Base-by-base conservation (phyloP, 768 basidiomycete genomes). In the Pleurotus platypus region DNA sequence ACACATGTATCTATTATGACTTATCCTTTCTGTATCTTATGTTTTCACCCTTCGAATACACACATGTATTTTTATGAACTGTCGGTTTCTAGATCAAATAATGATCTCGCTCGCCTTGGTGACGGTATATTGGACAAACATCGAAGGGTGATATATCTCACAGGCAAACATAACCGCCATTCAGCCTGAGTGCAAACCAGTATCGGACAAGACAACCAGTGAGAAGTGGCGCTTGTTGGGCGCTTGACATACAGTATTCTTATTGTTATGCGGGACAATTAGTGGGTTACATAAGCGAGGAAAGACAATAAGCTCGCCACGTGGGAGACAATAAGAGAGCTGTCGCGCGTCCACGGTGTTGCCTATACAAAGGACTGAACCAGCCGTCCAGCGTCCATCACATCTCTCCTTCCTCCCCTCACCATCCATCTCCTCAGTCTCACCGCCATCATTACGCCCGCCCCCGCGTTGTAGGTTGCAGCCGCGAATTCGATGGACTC, bases 41-140 rank as follows among this genome's bases (percentile, higher is more conserved):
- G 22, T 12, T 40, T 22, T 54, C 39, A 38, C 12, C 37, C 39
- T 48, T 48, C 46, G n/a, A 20, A 54, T 40, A 54, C 37, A 11
- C 24, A 13, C 39, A 24, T 54, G 51, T 54, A 54, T 54, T 54
- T 54, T 54, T 54, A 54, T 54, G 51, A n/a, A 54, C 30, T 35
- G 2, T 35, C 4, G 9, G 30, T 8, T 35, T 35, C 30, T 9
- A 35, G 3, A 11, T 35, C 2, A 3, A 35, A 35, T 35, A 3
- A 35, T 9, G 30, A 9, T 5, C 30, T 11, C 9, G 30, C 30
- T 35, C 24, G 24, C 1, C 24, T 26, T 5, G 24, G 24, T 26
- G 24, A 5, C 5, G 24, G 5, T 26, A 26, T 26, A 5, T 5
- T 26, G 24, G 24, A 26, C 24, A 26, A 26, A 26, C 24, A 26